Conservation (phyloP, 2,329 filamentous ascomycete species). For the Trichoderma simmonsii region DNA sequence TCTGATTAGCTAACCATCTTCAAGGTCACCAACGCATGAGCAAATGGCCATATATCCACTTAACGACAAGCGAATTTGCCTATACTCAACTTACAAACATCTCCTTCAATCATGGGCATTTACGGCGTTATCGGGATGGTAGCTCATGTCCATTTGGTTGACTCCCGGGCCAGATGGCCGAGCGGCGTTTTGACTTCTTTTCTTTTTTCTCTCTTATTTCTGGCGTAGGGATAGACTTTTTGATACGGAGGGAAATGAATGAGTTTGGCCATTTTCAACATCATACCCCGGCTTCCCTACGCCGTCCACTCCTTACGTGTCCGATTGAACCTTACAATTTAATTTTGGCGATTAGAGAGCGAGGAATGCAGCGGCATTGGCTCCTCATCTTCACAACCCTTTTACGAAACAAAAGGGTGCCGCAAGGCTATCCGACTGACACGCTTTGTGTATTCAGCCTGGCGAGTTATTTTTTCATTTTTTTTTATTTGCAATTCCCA, state of each 20-base stretch:
- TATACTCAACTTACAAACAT: constrained; percentile 21
- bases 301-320: constrained; percentile 41
- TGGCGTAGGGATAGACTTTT: constrained; percentile 38
- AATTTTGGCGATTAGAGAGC: constrained; percentile 29
- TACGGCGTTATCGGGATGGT: constrained; percentile 42
- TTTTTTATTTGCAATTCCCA: constrained; percentile 10
- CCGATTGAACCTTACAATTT: constrained; percentile 27
- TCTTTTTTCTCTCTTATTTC: constrained; percentile 26
- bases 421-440: neutral
- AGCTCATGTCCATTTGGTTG: constrained; percentile 37
- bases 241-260: constrained; percentile 20
- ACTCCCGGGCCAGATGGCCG: constrained; percentile 32
- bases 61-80: constrained; percentile 21
- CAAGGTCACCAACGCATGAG: constrained; percentile 61
- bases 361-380: constrained; percentile 14
- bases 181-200: constrained; percentile 37
- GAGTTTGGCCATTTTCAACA: constrained; percentile 20
- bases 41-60: constrained; percentile 29
- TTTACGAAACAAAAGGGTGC: neutral
- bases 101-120: constrained; percentile 35
- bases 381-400: constrained; percentile 13
- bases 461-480: constrained; percentile 4
- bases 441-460: constrained; percentile 1
- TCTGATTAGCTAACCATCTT: constrained; percentile 20
- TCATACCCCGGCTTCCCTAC: constrained; percentile 28